Evolutionary conservation across 2,329 filamentous ascomycete species (phyloP).

Genomic region (Fusarium haematococcum): DNA sequence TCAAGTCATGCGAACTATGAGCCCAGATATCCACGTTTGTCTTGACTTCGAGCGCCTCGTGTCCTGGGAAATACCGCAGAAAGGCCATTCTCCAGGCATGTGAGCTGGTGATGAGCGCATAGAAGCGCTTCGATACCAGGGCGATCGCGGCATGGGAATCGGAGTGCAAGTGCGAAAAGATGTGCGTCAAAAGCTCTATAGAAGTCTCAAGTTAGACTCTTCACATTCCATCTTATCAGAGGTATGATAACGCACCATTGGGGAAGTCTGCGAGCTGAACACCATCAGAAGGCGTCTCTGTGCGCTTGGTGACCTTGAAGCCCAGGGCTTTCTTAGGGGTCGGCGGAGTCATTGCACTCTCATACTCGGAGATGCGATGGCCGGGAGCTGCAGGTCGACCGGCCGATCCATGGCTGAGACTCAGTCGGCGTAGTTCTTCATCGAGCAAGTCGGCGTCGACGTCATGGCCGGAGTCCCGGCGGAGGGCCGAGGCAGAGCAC

Average conservation of each 20-base stretch:
- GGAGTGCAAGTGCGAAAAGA: slow-evolving; percentile 89
- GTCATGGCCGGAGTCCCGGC: slow-evolving; percentile 45
- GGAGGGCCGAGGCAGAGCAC: slow-evolving; percentile 47
- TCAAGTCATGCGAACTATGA: slow-evolving; percentile 61
- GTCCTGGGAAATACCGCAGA: slow-evolving; percentile 87
- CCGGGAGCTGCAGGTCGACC: slow-evolving; percentile 54
- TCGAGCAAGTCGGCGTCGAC: slow-evolving; percentile 60
- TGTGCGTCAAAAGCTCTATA: slow-evolving; percentile 90
- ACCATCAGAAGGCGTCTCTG: slow-evolving; percentile 53
- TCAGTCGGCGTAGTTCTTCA: slow-evolving; percentile 66
- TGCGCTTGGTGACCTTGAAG: slow-evolving; percentile 67
- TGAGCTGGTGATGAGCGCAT: slow-evolving; percentile 86
- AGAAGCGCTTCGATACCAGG: slow-evolving; percentile 88
- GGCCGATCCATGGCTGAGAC: slow-evolving; percentile 46
- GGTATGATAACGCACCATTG: slow-evolving; percentile 73
- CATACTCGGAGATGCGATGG: slow-evolving; percentile 70
- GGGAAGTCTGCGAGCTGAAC: slow-evolving; percentile 72
- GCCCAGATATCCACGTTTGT: slow-evolving; percentile 55
- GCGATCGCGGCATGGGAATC: slow-evolving; percentile 85
- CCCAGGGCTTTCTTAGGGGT: slow-evolving; percentile 61
- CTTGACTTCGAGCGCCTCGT: slow-evolving; percentile 56
- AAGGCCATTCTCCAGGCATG: slow-evolving; percentile 96
- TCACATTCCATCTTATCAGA: background rate
- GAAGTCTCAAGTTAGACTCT: slow-evolving; percentile 25
- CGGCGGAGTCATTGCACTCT: slow-evolving; percentile 66